Evolutionary conservation across 139 green algal species (phyloP).

Genomic region (Spirogloea muscicola): DNA sequence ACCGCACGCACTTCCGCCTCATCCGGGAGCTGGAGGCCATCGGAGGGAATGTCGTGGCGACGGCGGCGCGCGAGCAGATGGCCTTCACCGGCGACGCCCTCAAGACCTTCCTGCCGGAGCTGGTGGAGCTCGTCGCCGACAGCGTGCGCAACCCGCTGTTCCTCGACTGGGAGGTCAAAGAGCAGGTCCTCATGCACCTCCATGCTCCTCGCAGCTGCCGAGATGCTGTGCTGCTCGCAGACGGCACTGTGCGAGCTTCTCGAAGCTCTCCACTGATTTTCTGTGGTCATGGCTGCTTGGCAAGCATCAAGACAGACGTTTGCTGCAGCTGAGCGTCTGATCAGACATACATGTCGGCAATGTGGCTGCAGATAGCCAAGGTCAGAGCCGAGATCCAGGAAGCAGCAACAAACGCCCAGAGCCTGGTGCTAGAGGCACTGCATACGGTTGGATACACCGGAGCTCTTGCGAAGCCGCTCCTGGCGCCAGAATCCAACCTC

Average conservation of each 20-base stretch:
- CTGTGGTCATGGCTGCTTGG: too few relatives aligned
- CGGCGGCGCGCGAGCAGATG: constrained; percentile 65
- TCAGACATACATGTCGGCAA: too few relatives aligned
- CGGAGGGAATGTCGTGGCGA: constrained; percentile 77
- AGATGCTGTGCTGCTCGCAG: too few relatives aligned
- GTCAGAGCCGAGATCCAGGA: constrained; percentile 65
- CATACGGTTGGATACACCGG: constrained; percentile 70
- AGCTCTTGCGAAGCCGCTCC: constrained; percentile 74
- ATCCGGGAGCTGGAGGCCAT: constrained; percentile 82
- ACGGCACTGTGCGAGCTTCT: too few relatives aligned
- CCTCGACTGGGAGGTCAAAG: constrained; percentile 65
- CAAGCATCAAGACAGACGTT: too few relatives aligned
- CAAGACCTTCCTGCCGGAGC: constrained; percentile 68
- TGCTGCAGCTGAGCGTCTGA: too few relatives aligned
- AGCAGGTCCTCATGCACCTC: constrained; percentile 50
- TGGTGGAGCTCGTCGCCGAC: constrained; percentile 87
- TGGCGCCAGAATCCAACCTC: constrained; percentile 55
- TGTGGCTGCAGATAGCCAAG: too few relatives aligned
- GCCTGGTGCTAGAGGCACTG: constrained; percentile 59
- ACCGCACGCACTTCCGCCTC: constrained; percentile 72
- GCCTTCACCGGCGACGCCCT: constrained; percentile 85
- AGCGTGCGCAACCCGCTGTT: constrained; percentile 83
- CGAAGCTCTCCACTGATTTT: too few relatives aligned
- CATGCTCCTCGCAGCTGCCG: too few relatives aligned
- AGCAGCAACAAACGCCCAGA: constrained; percentile 65